Percentiles rank a stretch among this genome's conserved stretches.
Evolutionary conservation across 768 basidiomycete species (phyloP).

Genomic region (Leccinum variicolor): DNA sequence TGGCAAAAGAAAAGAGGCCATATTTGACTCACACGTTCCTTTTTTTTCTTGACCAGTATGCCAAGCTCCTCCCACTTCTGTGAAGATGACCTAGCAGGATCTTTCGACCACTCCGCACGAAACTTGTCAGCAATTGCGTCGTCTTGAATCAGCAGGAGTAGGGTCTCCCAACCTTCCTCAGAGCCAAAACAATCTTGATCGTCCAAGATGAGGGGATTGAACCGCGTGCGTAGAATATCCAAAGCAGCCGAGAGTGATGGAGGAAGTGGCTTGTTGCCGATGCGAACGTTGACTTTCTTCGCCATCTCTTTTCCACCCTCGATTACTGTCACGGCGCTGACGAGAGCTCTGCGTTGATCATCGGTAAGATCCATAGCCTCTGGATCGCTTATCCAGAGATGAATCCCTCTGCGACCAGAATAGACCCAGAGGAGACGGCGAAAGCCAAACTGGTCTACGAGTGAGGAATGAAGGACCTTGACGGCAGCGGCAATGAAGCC

Average conservation of each 20-base stretch:
- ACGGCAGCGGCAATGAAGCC: slow-evolving; percentile 91
- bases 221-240: slow-evolving; percentile 50
- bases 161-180: slow-evolving; percentile 66
- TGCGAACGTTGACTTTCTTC: slow-evolving; percentile 78
- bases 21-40: slow-evolving; percentile 28
- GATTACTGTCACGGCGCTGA: slow-evolving; percentile 83
- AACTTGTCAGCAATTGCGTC: slow-evolving; percentile 45
- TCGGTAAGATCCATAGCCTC: slow-evolving; percentile 89
- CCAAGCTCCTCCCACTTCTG: slow-evolving; percentile 76
- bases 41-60: slow-evolving; percentile 29
- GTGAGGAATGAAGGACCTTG: slow-evolving; percentile 71
- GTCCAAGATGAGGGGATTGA: slow-evolving; percentile 62
- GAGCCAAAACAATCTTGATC: slow-evolving; percentile 84
- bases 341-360: slow-evolving; percentile 82
- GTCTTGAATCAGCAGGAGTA: slow-evolving; percentile 77
- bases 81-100: slow-evolving; percentile 51
- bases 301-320: slow-evolving; percentile 76
- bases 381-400: slow-evolving; percentile 93
- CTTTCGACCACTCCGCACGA: slow-evolving; percentile 54
- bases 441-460: slow-evolving; percentile 91
- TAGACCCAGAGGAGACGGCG: slow-evolving; percentile 94
- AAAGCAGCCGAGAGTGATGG: slow-evolving; percentile 64
- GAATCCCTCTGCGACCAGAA: slow-evolving; percentile 97
- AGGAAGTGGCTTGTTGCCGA: slow-evolving; percentile 48
- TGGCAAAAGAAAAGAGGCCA: not conserved